A percentile compares a stretch with the other conserved stretches of the same genome.
Evolutionary conservation across 108 stramenopile species (phyloP).

Genomic region (Pinguiococcus pyrenoidosus): DNA sequence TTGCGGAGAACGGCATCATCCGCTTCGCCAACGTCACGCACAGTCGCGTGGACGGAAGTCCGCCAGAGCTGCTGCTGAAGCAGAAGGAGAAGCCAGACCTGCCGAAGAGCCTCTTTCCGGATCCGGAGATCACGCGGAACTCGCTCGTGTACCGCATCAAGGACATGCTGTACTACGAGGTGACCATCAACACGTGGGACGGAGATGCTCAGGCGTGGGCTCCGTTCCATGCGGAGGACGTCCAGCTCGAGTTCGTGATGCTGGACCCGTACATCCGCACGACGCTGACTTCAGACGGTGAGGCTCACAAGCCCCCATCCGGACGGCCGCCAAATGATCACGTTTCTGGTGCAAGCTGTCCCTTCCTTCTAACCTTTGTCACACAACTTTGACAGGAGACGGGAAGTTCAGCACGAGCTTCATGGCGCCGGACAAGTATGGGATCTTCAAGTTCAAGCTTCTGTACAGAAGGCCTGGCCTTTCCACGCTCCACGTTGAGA

Average conservation of each 20-base stretch:
- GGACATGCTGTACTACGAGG: slow-evolving; percentile 31
- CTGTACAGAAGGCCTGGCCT: slow-evolving; percentile 33
- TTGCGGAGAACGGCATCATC: slow-evolving; percentile 28
- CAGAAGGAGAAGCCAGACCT: slow-evolving; percentile 34
- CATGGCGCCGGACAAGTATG: slow-evolving; percentile 40
- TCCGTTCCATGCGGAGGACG: slow-evolving; percentile 31
- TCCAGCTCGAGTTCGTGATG: slow-evolving; percentile 49
- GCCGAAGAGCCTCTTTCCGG: slow-evolving; percentile 34
- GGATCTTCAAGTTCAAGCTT: slow-evolving; percentile 40
- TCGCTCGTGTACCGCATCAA: slow-evolving; percentile 46
- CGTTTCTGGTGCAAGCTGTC: too few relatives aligned
- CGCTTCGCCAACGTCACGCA: slow-evolving; percentile 30
- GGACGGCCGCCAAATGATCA: too few relatives aligned
- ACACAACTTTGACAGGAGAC: too few relatives aligned
- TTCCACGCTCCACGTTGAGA: slow-evolving; percentile 17
- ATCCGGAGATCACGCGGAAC: slow-evolving; percentile 40
- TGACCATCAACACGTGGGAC: slow-evolving; percentile 31
- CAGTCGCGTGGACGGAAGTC: slow-evolving; percentile 21
- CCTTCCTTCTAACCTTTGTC: too few relatives aligned
- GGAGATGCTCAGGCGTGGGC: slow-evolving; percentile 22
- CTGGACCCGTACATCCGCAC: slow-evolving; percentile 39
- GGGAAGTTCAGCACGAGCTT: too few relatives aligned
- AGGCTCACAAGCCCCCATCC: too few relatives aligned
- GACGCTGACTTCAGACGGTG: slow-evolving; percentile 14
- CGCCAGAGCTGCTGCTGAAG: slow-evolving; percentile 32